Base-by-base conservation (phyloP, 345 rosid genomes). In the Pugionium cornutum region DNA sequence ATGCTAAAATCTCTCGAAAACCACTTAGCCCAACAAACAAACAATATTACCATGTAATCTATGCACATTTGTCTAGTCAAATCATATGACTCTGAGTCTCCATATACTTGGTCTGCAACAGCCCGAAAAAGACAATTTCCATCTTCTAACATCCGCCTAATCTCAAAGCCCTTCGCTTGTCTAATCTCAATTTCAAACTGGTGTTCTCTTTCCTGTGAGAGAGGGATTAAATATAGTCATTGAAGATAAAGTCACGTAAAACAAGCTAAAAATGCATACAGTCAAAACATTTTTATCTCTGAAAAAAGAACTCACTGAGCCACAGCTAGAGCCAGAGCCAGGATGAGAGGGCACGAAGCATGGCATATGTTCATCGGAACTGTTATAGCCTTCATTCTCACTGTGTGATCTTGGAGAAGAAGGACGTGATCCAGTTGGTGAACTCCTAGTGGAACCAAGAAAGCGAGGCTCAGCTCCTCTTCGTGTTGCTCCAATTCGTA, bases 111-210 rank as follows among this genome's bases (percentile, higher is more conserved):
- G 89, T 95, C 99, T 48, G 97, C 96, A 35, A 91, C 90, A 75
- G 97, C 99, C 45, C 90, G 91, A 41, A 95, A 95, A 59, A 95
- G 96, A 80, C 99, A 95, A 66, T 95, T 95, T 39, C 99, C 99
- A 80, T 91, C 99, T 87, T 82, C 96, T 79, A 95, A 28, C 99
- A 95, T 95, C 76, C 86, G 81, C 75, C 82, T 91, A 55, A 95
- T 94, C 67, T 89, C 97, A 9, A 84, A 81, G 64, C 94, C 96
- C 81, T 83, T 89, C 7, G 80, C 47, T 29, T 89, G 78, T 72
- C 90, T 81, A 35, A 95, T 69, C 68, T 95, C 99, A 49, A 83
- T 84, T 82, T 87, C 99, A 77, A 91, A 95, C 58, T 91, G 92
- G 28, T 80, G 85, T 59, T 95, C 99, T 64, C 92, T 83, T 83